Evolutionary conservation across 2,329 filamentous ascomycete genomes (phyloP).

Genomic region (Claviceps fusiformis): DNA sequence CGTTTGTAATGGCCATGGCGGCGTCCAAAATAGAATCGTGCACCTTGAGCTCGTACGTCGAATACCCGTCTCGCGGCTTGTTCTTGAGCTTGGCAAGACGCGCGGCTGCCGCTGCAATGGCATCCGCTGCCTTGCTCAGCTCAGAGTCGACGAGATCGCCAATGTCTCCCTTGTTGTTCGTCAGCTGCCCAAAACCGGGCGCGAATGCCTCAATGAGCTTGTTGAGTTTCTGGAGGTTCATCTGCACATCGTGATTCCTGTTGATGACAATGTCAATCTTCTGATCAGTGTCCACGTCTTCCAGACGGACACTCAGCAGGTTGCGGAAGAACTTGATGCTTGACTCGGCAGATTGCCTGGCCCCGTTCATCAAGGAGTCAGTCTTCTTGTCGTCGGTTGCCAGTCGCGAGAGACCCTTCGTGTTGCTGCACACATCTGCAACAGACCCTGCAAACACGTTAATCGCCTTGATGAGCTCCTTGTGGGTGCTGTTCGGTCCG

Average conservation of each 20-base stretch:
- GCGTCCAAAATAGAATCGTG: slow-evolving; percentile 92
- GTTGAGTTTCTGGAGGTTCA: slow-evolving; percentile 84
- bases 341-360: slow-evolving; percentile 70
- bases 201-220: slow-evolving; percentile 88
- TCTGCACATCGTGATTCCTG: slow-evolving; percentile 90
- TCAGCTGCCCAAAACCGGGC: slow-evolving; percentile 72
- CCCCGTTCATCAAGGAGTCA: slow-evolving; percentile 70
- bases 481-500: slow-evolving; percentile 77
- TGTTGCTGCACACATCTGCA: slow-evolving; percentile 88
- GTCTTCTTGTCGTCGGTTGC: slow-evolving; percentile 92
- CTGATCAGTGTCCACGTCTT: slow-evolving; percentile 77
- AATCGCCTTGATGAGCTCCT: slow-evolving; percentile 85
- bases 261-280: slow-evolving; percentile 97
- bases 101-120: slow-evolving; percentile 82
- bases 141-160: slow-evolving; percentile 89
- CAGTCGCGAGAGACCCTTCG: slow-evolving; percentile 85
- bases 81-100: slow-evolving; percentile 85
- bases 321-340: slow-evolving; percentile 92
- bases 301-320: slow-evolving; percentile 84
- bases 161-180: slow-evolving; percentile 67
- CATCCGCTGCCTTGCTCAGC: slow-evolving; percentile 83
- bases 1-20: slow-evolving; percentile 82
- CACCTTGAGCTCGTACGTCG: slow-evolving; percentile 90
- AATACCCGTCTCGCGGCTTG: slow-evolving; percentile 91
- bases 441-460: slow-evolving; percentile 83